Evolutionary conservation across 108 stramenopile genomes (phyloP).

Genomic region (Nitzschia inconspicua): DNA sequence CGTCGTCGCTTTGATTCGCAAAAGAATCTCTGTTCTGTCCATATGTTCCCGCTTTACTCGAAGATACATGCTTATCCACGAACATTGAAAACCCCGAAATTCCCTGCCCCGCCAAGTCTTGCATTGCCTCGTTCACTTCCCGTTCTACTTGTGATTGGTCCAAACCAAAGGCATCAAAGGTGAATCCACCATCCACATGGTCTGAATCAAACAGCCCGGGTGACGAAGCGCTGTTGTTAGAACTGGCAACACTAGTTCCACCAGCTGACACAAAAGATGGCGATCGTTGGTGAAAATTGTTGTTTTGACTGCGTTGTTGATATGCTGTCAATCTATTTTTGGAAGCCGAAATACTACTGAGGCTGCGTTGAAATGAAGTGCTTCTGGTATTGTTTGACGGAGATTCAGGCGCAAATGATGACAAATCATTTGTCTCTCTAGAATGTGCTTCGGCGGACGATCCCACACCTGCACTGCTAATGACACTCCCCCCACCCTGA

Average conservation of each 20-base stretch:
- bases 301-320: neutral
- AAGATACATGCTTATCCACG: slow-evolving; percentile 13
- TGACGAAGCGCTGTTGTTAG: neutral
- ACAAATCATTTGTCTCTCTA: too few relatives aligned
- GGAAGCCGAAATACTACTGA: too few relatives aligned
- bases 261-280: neutral
- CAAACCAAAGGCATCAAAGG: slow-evolving; percentile 72
- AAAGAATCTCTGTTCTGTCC: neutral
- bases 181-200: slow-evolving; percentile 36
- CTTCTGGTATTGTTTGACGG: too few relatives aligned
- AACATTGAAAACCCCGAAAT: slow-evolving; percentile 31
- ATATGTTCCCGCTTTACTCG: neutral
- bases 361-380: too few relatives aligned
- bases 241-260: neutral
- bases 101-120: slow-evolving; percentile 46
- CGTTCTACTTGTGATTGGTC: slow-evolving; percentile 56
- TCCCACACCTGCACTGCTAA: neutral
- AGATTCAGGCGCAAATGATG: too few relatives aligned
- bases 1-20: neutral
- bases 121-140: slow-evolving; percentile 69
- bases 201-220: slow-evolving; percentile 22
- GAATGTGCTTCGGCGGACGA: neutral
- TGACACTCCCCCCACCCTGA: too few relatives aligned
- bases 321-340: slow-evolving; percentile 9
- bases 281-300: neutral